phyloP scores from a whole-genome alignment of 768 basidiomycete species.

The Baorangia bicolor region DNA sequence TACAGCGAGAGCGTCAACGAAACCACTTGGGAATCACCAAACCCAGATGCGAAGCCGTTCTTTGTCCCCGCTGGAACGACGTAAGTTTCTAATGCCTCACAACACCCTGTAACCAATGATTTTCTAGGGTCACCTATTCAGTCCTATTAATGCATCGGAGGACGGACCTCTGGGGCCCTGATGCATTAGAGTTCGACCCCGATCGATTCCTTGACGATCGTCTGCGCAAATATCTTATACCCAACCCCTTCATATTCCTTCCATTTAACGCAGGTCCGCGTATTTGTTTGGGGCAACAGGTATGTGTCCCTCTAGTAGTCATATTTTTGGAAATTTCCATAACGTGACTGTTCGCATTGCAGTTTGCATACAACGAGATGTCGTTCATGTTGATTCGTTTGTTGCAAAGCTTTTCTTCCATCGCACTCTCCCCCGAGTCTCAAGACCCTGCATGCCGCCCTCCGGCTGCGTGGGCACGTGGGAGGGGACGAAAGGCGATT shows the following conservation, averaged over 20 bases:
- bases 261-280: conserved; percentile 44
- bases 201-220: conserved; percentile 42
- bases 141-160: conserved; percentile 38
- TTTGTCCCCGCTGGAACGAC: conserved; percentile 27
- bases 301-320: conserved; percentile 7
- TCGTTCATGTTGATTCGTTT: conserved; percentile 34
- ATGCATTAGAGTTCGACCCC: conserved; percentile 38
- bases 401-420: conserved; percentile 28
- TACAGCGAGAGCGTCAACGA: conserved; percentile 22
- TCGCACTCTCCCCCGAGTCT: conserved; percentile 25
- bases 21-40: conserved; percentile 25
- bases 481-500: conserved; percentile 24
- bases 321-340: background rate
- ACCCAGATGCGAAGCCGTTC: conserved; percentile 26
- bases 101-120: background rate
- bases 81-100: conserved; percentile 8
- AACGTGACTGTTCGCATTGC: background rate
- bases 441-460: conserved; percentile 26
- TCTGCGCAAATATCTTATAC: conserved; percentile 33
- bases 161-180: conserved; percentile 38
- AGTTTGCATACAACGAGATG: conserved; percentile 38
- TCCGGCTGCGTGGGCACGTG: conserved; percentile 28
- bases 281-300: conserved; percentile 40
- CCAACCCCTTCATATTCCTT: conserved; percentile 43
- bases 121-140: conserved; percentile 25